phyloP scores from a whole-genome alignment of 1,139 yeast species.

The Pichia sp. region DNA sequence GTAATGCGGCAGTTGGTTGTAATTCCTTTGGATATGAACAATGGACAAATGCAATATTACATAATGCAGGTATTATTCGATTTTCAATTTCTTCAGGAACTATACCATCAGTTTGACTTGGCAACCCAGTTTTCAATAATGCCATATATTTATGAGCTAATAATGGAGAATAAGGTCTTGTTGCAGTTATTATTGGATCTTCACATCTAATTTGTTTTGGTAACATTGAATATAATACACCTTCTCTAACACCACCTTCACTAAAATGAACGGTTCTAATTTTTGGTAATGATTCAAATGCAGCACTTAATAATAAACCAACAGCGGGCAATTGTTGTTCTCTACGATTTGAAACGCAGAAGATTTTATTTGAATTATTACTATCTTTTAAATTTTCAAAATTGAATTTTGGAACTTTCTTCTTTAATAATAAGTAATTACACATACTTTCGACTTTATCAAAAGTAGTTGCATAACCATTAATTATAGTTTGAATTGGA shows the following conservation, averaged over 20 bases:
- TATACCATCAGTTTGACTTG: constrained; percentile 29
- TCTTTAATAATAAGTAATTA: constrained; percentile 42
- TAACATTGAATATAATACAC: constrained; percentile 53
- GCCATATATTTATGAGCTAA: constrained; percentile 46
- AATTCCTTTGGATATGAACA: constrained; percentile 65
- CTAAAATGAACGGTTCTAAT: constrained; percentile 55
- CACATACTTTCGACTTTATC: constrained; percentile 42
- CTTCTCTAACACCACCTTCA: constrained; percentile 70
- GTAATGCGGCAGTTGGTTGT: constrained; percentile 63
- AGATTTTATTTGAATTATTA: constrained; percentile 34
- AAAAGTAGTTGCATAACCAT: constrained; percentile 53
- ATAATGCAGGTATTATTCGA: constrained; percentile 58
- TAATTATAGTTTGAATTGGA: constrained; percentile 55
- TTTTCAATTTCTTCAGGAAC: constrained; percentile 51
- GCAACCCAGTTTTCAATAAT: constrained; percentile 46
- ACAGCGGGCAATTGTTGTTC: constrained; percentile 60
- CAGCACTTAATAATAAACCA: constrained; percentile 51
- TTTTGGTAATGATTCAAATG: constrained; percentile 50
- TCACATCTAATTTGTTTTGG: constrained; percentile 48
- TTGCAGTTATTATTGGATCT: constrained; percentile 59
- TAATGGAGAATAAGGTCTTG: constrained; percentile 59
- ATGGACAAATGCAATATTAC: constrained; percentile 63
- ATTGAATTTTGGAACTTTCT: constrained; percentile 33
- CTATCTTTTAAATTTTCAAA: constrained; percentile 6
- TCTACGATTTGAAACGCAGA: constrained; percentile 55